Conservation (phyloP, 2,329 filamentous ascomycete species). For the Aureobasidium sp. region DNA sequence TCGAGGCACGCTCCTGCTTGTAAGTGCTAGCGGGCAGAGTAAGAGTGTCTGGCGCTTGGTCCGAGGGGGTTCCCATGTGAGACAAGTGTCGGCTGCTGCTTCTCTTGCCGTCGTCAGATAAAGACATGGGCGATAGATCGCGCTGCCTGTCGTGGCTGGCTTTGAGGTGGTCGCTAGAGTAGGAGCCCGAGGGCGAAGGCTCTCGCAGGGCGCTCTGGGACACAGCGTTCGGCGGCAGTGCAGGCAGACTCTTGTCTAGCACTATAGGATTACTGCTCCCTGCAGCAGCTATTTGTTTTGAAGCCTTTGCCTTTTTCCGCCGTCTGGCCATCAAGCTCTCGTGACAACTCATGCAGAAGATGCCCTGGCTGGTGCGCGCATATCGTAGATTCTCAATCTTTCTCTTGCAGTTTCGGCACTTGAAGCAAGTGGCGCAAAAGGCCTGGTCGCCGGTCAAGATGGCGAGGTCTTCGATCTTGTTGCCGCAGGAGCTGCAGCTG, state of each 20-base stretch:
- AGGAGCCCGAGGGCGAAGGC: conserved; percentile 50
- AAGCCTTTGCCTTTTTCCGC: conserved; percentile 69
- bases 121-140: conserved; percentile 27
- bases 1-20: conserved; percentile 66
- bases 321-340: conserved; percentile 91
- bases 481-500: conserved; percentile 90
- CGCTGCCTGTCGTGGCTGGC: conserved; percentile 15
- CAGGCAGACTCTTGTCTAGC: conserved; percentile 86
- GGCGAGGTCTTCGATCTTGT: conserved; percentile 97
- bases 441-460: conserved; percentile 97
- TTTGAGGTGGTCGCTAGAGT: conserved; percentile 49
- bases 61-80: conserved; percentile 6
- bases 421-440: conserved; percentile 94
- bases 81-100: conserved; percentile 7
- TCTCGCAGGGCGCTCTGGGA: conserved; percentile 55
- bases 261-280: conserved; percentile 45
- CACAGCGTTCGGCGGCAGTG: conserved; percentile 69
- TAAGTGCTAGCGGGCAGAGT: conserved; percentile 69
- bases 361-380: conserved; percentile 93
- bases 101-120: conserved; percentile 19
- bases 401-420: conserved; percentile 94
- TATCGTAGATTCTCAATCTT: conserved; percentile 98
- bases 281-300: conserved; percentile 22
- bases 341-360: conserved; percentile 99
- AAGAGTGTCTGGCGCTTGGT: conserved; percentile 44